These are phyloP conservation scores for Houttuynia cordata DNA, from an alignment of 164 flowering plant genomes.

Conservation along the genomic window DNA sequence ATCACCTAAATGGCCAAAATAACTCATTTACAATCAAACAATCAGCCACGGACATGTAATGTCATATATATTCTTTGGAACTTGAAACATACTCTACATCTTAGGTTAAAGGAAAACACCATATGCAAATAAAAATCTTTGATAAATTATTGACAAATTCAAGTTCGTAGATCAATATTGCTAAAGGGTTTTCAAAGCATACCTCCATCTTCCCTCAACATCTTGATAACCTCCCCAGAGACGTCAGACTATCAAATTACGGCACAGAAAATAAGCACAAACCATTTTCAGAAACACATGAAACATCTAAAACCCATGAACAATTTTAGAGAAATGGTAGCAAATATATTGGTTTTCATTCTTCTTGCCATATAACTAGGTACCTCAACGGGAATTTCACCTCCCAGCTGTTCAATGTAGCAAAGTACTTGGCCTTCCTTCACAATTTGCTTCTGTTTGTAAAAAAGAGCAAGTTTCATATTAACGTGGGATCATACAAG, in stretches of 20 bases:
- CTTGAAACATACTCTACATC: no score
- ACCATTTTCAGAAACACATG: neutral
- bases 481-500: neutral
- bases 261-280: neutral
- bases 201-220: constrained; percentile 74
- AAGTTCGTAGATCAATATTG: neutral
- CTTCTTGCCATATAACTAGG: neutral
- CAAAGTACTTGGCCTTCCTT: constrained; percentile 81
- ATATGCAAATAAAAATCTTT: neutral
- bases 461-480: neutral
- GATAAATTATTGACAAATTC: no score
- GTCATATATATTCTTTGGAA: no score
- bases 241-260: constrained; percentile 39
- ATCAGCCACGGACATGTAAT: neutral
- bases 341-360: neutral
- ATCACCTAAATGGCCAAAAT: no score
- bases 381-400: constrained; percentile 63
- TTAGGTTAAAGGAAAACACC: no score
- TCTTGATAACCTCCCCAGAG: constrained; percentile 63
- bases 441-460: constrained; percentile 55
- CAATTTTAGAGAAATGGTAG: neutral
- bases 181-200: constrained; percentile 11
- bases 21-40: neutral
- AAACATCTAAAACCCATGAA: neutral
- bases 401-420: constrained; percentile 71